Percentiles rank a stretch among this genome's conserved stretches.
phyloP scores from a whole-genome alignment of 2,329 filamentous ascomycete genomes.

The Aspergillus carbonarius region DNA sequence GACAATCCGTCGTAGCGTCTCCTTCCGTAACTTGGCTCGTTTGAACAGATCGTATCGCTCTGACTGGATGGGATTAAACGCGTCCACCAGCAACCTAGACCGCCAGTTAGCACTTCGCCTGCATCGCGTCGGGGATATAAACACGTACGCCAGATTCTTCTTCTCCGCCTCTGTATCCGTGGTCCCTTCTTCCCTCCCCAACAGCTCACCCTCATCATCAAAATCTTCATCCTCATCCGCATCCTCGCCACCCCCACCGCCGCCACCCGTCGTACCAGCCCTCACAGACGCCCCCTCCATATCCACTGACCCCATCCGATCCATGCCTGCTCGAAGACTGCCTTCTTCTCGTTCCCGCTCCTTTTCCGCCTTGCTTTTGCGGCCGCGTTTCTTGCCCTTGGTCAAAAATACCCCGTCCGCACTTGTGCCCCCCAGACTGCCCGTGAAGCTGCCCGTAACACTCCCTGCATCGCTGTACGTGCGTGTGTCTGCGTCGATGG shows the following conservation, averaged over 20 bases:
- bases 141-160: slow-evolving; percentile 50
- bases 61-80: slow-evolving; percentile 49
- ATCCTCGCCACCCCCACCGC: slow-evolving; percentile 44
- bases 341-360: slow-evolving; percentile 33
- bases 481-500: slow-evolving; percentile 30
- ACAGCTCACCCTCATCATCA: slow-evolving; percentile 47
- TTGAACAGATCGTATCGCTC: slow-evolving; percentile 52
- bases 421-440: slow-evolving; percentile 40
- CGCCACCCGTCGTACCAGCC: slow-evolving; percentile 28
- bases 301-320: slow-evolving; percentile 34
- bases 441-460: slow-evolving; percentile 44
- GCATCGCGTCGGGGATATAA: slow-evolving; percentile 2
- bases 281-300: slow-evolving; percentile 33
- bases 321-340: slow-evolving; percentile 27
- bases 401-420: slow-evolving; percentile 36
- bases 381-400: slow-evolving; percentile 35
- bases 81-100: slow-evolving; percentile 45
- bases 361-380: slow-evolving; percentile 41
- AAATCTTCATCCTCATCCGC: slow-evolving; percentile 53
- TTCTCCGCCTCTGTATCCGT: slow-evolving; percentile 53
- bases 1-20: slow-evolving; percentile 56
- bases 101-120: background rate
- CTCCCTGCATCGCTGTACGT: slow-evolving; percentile 39
- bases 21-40: slow-evolving; percentile 51
- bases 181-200: slow-evolving; percentile 45